These are phyloP conservation scores for Colletotrichum tamarilloi DNA, from an alignment of 2,329 filamentous ascomycete species.

Conservation along the genomic window DNA sequence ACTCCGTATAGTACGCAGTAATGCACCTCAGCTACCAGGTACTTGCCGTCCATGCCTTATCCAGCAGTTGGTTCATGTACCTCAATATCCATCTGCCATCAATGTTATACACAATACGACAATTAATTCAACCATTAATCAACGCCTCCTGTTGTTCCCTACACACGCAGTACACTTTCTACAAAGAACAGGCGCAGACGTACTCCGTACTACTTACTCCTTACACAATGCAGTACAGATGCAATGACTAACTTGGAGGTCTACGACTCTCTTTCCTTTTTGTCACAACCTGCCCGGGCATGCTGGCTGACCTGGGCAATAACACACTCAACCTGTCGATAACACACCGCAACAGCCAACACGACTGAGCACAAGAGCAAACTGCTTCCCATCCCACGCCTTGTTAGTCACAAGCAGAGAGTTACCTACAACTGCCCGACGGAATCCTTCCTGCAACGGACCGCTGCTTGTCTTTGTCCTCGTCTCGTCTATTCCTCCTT, in stretches of 20 bases:
- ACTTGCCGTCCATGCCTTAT: background rate
- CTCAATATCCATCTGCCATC: background rate
- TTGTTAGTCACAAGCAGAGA: background rate
- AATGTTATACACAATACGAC: background rate
- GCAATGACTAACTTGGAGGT: background rate
- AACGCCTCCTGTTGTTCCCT: background rate
- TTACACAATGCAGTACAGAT: too few relatives aligned
- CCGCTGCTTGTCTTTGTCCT: constrained; percentile 9
- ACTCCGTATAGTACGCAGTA: too few relatives aligned
- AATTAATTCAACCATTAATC: background rate
- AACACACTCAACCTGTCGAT: background rate
- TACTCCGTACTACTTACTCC: too few relatives aligned
- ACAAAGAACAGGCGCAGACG: too few relatives aligned
- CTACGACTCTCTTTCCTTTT: background rate
- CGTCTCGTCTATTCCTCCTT: background rate
- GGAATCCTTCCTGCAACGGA: constrained; percentile 6
- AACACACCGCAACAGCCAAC: background rate
- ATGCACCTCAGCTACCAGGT: too few relatives aligned
- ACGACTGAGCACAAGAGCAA: background rate
- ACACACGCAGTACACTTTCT: too few relatives aligned
- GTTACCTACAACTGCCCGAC: background rate
- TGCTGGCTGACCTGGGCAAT: background rate
- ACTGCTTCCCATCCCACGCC: background rate
- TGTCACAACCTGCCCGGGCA: background rate
- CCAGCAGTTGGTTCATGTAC: background rate